Base-by-base conservation (phyloP, 2,329 filamentous ascomycete species). In the Thelonectria discophora region DNA sequence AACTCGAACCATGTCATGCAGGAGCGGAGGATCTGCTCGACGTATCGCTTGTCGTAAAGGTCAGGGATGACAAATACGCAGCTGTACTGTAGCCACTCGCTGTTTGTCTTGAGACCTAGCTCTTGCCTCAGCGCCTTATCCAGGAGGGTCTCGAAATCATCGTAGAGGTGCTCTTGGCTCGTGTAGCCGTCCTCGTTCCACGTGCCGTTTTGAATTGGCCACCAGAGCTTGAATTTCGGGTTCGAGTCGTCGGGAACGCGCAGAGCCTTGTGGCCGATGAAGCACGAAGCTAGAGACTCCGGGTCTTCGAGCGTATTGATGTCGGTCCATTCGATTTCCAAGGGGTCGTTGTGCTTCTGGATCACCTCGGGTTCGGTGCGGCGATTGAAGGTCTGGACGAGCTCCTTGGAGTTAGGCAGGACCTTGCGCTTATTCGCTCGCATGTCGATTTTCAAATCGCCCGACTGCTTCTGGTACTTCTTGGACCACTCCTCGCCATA, bases 51-150 rank as follows among this genome's bases (percentile, higher is more conserved):
- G 79, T 99, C 95, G 78, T 98, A 99, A 10, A 99, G 83, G 75
- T 99, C 95, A 0, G 95, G 95, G 48, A 99, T 96, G 65, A 99
- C 89, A 72, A 98, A 93, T n/a, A 97, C 94, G 70, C 93, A 97
- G 71, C 92, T 95, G 78, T 97, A 98, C 75, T 96, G 91, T 56
- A 86, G 86, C 88, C 94, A 96, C 53, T 94, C 89, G 70, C 90
- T 91, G 71, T 91, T 91, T 65, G 87, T 88, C 27, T 84, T 88
- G 43, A 97, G 77, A 1, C 91, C 92, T 9, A 98, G 83, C 72
- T 98, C 93, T n/a, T 86, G 88, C 66, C 90, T 90, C 71, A 99
- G 90, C 1, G 93, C 92, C 66, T 93, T 90, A 73, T 97, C 93
- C 12, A 98, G 79, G 32, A 98, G 90, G 12, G 90, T 88, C 69